These are phyloP conservation scores for Colletotrichum agaves DNA, from an alignment of 2,329 filamentous ascomycete species.

Conservation along the genomic window DNA sequence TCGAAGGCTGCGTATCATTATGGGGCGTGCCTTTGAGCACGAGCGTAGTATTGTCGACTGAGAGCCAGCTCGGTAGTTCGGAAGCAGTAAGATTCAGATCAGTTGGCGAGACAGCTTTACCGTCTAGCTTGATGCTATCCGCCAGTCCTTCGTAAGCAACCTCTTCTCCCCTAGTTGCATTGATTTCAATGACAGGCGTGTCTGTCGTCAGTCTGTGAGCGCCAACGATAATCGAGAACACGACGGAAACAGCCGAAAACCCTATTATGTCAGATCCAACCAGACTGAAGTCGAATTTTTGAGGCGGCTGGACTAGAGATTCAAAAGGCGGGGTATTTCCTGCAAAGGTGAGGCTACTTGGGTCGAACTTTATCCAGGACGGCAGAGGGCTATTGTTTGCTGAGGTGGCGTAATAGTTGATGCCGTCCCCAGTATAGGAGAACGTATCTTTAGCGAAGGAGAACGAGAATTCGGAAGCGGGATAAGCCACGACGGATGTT, in stretches of 20 bases:
- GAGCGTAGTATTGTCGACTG: slow-evolving; percentile 71
- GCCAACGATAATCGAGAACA: slow-evolving; percentile 79
- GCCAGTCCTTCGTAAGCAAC: slow-evolving; percentile 65
- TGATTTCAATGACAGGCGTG: slow-evolving; percentile 65
- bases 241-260: slow-evolving; percentile 73
- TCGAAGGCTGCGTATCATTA: slow-evolving; percentile 65
- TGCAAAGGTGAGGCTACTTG: slow-evolving; percentile 70
- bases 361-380: slow-evolving; percentile 84
- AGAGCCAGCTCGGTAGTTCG: slow-evolving; percentile 75
- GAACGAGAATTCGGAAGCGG: slow-evolving; percentile 64
- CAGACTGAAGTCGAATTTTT: slow-evolving; percentile 77
- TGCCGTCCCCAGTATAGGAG: slow-evolving; percentile 58
- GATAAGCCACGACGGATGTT: slow-evolving; percentile 66
- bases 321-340: slow-evolving; percentile 75
- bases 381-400: slow-evolving; percentile 84
- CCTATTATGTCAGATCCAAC: slow-evolving; percentile 84
- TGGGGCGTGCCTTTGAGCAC: slow-evolving; percentile 73
- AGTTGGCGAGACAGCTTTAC: slow-evolving; percentile 56
- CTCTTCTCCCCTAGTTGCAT: slow-evolving; percentile 62
- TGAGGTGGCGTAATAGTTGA: slow-evolving; percentile 82
- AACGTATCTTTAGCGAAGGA: slow-evolving; percentile 71
- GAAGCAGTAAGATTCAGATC: slow-evolving; percentile 64
- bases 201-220: slow-evolving; percentile 75
- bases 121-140: slow-evolving; percentile 67
- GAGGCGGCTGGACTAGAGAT: slow-evolving; percentile 72